Evolutionary conservation across 2,329 filamentous ascomycete genomes (phyloP).

Genomic region (Macrophomina phaseolina): DNA sequence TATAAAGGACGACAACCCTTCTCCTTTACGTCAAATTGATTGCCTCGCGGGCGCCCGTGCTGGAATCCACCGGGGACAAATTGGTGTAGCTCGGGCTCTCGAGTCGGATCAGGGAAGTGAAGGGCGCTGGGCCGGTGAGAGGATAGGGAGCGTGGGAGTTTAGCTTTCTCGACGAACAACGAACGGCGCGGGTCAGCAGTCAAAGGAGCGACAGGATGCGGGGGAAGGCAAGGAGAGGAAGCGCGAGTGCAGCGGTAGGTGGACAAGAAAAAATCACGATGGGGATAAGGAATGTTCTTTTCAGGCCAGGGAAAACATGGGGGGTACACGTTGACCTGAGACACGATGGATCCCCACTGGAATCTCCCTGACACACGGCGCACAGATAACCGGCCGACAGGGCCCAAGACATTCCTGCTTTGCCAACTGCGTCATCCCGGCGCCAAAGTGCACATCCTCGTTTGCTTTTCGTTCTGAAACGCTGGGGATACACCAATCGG

Average conservation of each 20-base stretch:
- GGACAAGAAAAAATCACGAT: constrained; percentile 17
- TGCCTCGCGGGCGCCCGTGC: constrained; percentile 17
- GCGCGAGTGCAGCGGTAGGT: constrained; percentile 22
- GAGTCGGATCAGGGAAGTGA: constrained; percentile 13
- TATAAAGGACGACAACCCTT: constrained; percentile 16
- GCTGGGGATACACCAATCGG: constrained; percentile 23
- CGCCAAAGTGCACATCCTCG: constrained; percentile 24
- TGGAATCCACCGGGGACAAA: constrained; percentile 25
- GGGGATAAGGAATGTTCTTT: constrained; percentile 27
- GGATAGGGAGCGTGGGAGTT: constrained; percentile 7
- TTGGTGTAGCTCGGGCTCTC: constrained; percentile 3
- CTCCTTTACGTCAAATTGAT: constrained; percentile 27
- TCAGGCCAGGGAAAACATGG: constrained; percentile 27
- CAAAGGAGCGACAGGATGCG: constrained; percentile 25
- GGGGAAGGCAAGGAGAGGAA: constrained; percentile 24
- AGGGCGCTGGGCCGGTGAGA: constrained; percentile 10
- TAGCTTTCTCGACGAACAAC: not conserved
- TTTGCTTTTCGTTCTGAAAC: constrained; percentile 22
- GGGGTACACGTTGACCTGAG: constrained; percentile 28
- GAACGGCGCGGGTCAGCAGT: constrained; percentile 12
- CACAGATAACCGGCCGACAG: constrained; percentile 10
- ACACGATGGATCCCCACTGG: constrained; percentile 28
- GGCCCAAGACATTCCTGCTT: constrained; percentile 25
- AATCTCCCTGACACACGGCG: constrained; percentile 28
- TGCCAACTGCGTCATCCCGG: constrained; percentile 26